These are phyloP conservation scores for Brassica balearica DNA, from an alignment of 441 rosid species.

Conservation along the genomic window DNA sequence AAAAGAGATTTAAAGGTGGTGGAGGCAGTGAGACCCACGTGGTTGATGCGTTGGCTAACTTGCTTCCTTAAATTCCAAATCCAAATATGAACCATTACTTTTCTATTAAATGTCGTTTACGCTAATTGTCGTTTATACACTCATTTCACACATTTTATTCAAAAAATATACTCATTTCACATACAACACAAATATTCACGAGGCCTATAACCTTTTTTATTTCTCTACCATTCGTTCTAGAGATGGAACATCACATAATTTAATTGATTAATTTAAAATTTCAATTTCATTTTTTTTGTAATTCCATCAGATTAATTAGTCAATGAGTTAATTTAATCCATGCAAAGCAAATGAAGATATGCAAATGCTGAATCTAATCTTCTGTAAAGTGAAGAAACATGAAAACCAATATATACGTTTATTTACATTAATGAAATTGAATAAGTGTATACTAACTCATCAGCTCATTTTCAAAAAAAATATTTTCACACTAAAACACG, in stretches of 20 bases:
- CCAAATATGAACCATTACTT: conserved; percentile 34
- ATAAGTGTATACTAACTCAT: too few relatives aligned
- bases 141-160: neutral
- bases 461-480: too few relatives aligned
- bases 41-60: conserved; percentile 44
- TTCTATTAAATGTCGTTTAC: conserved; percentile 22
- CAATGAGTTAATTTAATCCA: neutral
- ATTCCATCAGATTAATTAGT: too few relatives aligned
- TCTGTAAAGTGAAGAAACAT: neutral
- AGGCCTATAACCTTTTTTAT: neutral
- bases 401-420: too few relatives aligned
- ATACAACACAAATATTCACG: conserved; percentile 13
- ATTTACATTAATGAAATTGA: too few relatives aligned
- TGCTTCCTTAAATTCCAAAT: conserved; percentile 40
- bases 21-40: conserved; percentile 29
- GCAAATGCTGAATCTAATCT: neutral
- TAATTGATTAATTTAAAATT: neutral
- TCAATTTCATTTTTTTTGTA: neutral
- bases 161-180: neutral
- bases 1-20: neutral
- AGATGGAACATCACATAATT: neutral
- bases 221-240: conserved; percentile 18
- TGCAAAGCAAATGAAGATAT: neutral
- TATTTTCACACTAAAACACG: too few relatives aligned
- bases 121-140: conserved; percentile 2